A percentile compares a stretch with the other conserved stretches of the same genome.
These are phyloP conservation scores for Pythium sukuiense DNA, from an alignment of 352 stramenopile genomes.

Conservation along the genomic window DNA sequence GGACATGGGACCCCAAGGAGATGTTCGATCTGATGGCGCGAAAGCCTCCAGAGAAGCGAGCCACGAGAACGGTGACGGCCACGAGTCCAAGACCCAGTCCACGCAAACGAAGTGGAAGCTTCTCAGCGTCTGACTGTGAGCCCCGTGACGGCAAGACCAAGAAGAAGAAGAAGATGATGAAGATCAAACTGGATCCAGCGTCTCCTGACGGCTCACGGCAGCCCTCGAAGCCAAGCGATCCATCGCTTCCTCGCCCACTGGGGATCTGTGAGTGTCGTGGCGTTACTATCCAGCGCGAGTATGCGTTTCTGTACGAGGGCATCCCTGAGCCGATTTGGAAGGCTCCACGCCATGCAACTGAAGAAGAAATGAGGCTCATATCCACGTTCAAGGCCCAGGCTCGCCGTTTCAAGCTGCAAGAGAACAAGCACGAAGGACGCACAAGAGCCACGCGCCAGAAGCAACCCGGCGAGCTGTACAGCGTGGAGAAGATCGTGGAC, in stretches of 20 bases:
- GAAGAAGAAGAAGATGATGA: not conserved
- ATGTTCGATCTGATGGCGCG: not conserved
- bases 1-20: not conserved
- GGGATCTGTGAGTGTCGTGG: not conserved
- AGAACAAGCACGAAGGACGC: too few relatives aligned
- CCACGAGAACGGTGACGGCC: too few relatives aligned
- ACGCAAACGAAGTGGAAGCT: not conserved
- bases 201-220: not conserved
- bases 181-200: not conserved
- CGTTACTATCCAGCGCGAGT: constrained; percentile 12
- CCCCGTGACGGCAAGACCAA: too few relatives aligned
- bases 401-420: too few relatives aligned
- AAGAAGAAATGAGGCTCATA: not conserved
- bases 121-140: not conserved
- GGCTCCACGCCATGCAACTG: not conserved
- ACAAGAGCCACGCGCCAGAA: too few relatives aligned
- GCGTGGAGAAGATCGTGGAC: constrained; percentile 62
- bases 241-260: not conserved
- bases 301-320: constrained; percentile 14
- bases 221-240: not conserved
- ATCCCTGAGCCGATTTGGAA: constrained; percentile 4
- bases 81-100: not conserved
- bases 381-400: not conserved
- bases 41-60: not conserved
- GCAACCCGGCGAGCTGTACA: constrained; percentile 35